Percentiles rank a stretch among this genome's conserved stretches.
phyloP scores from a whole-genome alignment of 2,329 filamentous ascomycete species.

The Cercospora sp. region DNA sequence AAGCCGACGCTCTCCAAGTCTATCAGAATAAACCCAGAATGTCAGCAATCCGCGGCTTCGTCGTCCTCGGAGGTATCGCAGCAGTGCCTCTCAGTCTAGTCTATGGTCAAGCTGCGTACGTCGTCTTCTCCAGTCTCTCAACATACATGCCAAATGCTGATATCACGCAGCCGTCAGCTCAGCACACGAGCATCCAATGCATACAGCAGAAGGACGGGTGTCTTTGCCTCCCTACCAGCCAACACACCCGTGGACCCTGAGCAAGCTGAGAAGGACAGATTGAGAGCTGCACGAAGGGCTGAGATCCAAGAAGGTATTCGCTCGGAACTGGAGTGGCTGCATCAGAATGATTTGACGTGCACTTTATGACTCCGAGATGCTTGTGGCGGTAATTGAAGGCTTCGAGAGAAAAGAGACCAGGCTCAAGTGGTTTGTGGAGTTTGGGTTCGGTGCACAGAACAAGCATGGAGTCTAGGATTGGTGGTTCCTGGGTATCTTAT shows the following conservation, averaged over 20 bases:
- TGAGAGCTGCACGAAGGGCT: conserved; percentile 10
- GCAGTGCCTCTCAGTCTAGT: conserved; percentile 14
- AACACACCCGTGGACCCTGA: conserved; percentile 12
- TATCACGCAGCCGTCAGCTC: conserved; percentile 7
- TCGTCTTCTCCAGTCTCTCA: conserved; percentile 3
- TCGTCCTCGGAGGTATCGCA: conserved; percentile 14
- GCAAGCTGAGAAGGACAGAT: conserved; percentile 14
- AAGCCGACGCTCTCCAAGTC: not conserved
- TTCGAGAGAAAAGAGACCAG: not conserved
- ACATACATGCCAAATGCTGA: conserved; percentile 5
- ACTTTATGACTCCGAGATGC: conserved; percentile 20
- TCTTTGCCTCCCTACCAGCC: conserved; percentile 13
- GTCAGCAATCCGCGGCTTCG: conserved; percentile 15
- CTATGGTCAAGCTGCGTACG: conserved; percentile 18
- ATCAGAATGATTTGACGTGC: conserved; percentile 20
- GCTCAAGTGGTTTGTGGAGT: not conserved
- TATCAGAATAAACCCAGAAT: conserved; percentile 8
- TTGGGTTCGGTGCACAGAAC: not conserved
- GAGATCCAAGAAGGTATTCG: conserved; percentile 16
- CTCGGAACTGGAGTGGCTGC: conserved; percentile 19
- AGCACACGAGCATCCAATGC: conserved; percentile 19
- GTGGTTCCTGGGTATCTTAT: conserved; percentile 2
- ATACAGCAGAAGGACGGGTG: conserved; percentile 17
- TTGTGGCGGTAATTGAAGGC: conserved; percentile 8
- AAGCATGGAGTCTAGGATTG: not conserved